These are phyloP conservation scores for Earliella scabrosa DNA, from an alignment of 1,284 basidiomycete genomes.

Conservation along the genomic window DNA sequence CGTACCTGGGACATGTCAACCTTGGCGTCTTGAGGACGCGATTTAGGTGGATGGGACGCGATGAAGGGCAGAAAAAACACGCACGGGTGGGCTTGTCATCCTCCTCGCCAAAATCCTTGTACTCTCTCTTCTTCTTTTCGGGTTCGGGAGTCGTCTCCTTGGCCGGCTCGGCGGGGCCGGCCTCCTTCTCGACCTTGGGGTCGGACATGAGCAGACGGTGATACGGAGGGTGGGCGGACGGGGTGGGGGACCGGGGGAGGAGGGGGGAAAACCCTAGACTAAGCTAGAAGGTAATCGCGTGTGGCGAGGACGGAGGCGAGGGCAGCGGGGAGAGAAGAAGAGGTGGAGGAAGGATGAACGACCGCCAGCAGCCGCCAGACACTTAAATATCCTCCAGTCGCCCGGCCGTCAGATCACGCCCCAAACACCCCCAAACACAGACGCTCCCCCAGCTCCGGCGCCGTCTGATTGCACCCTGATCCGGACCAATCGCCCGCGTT, in stretches of 20 bases:
- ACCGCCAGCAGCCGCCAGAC: constrained; percentile 25
- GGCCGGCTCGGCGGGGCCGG: constrained; percentile 34
- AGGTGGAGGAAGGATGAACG: constrained; percentile 31
- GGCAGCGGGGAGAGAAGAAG: constrained; percentile 26
- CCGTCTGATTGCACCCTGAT: constrained; percentile 18
- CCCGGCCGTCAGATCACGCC: constrained; percentile 13
- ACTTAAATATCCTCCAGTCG: constrained; percentile 25
- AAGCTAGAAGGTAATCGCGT: constrained; percentile 25
- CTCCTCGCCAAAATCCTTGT: constrained; percentile 85
- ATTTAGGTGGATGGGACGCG: neutral
- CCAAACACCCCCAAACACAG: constrained; percentile 13
- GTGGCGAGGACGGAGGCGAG: constrained; percentile 22
- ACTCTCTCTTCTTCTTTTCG: constrained; percentile 84
- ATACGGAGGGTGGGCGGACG: constrained; percentile 7
- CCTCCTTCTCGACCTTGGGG: constrained; percentile 38
- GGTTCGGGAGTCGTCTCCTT: constrained; percentile 23
- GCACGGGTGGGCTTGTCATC: constrained; percentile 70
- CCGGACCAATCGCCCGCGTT: constrained; percentile 15
- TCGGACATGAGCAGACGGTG: constrained; percentile 33
- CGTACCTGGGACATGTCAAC: constrained; percentile 84
- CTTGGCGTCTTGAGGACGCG: constrained; percentile 64
- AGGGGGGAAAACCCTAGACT: constrained; percentile 31
- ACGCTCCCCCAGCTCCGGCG: constrained; percentile 14
- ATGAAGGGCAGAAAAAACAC: constrained; percentile 37
- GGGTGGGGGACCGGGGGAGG: constrained; percentile 24